Evolutionary conservation across 2,329 filamentous ascomycete species (phyloP).

Genomic region (Dothistroma pini): DNA sequence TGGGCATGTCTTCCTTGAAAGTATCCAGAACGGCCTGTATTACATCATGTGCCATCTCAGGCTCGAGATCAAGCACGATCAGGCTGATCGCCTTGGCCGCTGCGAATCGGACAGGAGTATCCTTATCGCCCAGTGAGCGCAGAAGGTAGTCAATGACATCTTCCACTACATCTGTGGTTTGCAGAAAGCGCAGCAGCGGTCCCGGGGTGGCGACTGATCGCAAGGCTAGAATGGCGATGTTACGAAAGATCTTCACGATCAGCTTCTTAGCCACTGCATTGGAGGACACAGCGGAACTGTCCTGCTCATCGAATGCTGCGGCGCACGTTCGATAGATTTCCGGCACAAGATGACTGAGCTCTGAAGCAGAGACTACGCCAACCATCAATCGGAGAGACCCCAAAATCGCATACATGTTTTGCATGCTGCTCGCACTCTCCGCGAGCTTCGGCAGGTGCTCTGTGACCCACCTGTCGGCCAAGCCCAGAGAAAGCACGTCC

Average conservation of each 20-base stretch:
- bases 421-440: slow-evolving; percentile 1
- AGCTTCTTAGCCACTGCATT: slow-evolving; percentile 79
- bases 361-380: slow-evolving; percentile 66
- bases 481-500: slow-evolving; percentile 78
- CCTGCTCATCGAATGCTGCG: slow-evolving; percentile 53
- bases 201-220: slow-evolving; percentile 33
- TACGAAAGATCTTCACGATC: slow-evolving; percentile 78
- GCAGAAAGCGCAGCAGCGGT: slow-evolving; percentile 29
- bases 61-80: slow-evolving; percentile 73
- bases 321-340: slow-evolving; percentile 64
- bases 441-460: slow-evolving; percentile 65
- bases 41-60: slow-evolving; percentile 79
- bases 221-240: slow-evolving; percentile 64
- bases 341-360: slow-evolving; percentile 64
- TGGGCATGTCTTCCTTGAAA: slow-evolving; percentile 60
- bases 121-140: slow-evolving; percentile 74
- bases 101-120: slow-evolving; percentile 85
- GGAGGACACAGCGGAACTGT: slow-evolving; percentile 56
- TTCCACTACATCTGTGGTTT: slow-evolving; percentile 55
- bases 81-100: slow-evolving; percentile 91
- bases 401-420: slow-evolving; percentile 66
- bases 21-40: slow-evolving; percentile 78
- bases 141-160: slow-evolving; percentile 78
- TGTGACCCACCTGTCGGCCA: slow-evolving; percentile 63
- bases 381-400: slow-evolving; percentile 77